Evolutionary conservation across 352 stramenopile species (phyloP).

Genomic region (Phytophthora colocasiae): DNA sequence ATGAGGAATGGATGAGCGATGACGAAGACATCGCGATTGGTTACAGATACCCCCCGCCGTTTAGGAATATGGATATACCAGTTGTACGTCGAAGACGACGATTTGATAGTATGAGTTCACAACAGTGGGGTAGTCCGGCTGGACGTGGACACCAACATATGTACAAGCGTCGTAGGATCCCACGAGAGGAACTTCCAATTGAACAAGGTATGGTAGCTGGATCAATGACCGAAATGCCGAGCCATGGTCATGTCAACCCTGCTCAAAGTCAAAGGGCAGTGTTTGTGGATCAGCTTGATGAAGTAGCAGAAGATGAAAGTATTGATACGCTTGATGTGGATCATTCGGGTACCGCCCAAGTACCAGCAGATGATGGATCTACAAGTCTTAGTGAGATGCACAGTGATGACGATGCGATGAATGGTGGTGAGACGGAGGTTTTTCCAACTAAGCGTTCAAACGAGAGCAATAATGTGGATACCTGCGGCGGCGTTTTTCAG

Average conservation of each 20-base stretch:
- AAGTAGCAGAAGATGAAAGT: conserved; percentile 12
- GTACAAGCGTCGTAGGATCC: conserved; percentile 39
- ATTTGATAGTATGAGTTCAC: conserved; percentile 33
- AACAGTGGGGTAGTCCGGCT: conserved; percentile 28
- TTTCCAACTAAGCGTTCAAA: too few species aligned
- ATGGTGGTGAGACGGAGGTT: background rate
- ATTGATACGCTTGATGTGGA: conserved; percentile 6
- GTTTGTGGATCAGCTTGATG: conserved; percentile 21
- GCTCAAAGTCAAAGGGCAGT: background rate
- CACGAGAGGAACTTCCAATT: conserved; percentile 12
- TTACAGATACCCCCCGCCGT: conserved; percentile 33
- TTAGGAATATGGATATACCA: conserved; percentile 24
- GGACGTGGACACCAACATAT: conserved; percentile 18
- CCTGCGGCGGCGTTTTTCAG: too few species aligned
- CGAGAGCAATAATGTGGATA: too few species aligned
- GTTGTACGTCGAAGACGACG: conserved; percentile 25
- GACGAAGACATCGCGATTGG: conserved; percentile 34
- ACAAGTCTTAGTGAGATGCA: conserved; percentile 15
- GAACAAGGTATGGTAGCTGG: conserved; percentile 16
- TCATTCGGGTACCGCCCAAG: conserved; percentile 9
- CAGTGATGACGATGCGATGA: conserved; percentile 1
- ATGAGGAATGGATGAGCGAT: conserved; percentile 46
- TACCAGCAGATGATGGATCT: conserved; percentile 17
- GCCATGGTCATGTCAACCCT: conserved; percentile 8
- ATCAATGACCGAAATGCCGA: conserved; percentile 3